Base-by-base conservation (phyloP, 305 asterid genomes). In the Solanum hybrid region DNA sequence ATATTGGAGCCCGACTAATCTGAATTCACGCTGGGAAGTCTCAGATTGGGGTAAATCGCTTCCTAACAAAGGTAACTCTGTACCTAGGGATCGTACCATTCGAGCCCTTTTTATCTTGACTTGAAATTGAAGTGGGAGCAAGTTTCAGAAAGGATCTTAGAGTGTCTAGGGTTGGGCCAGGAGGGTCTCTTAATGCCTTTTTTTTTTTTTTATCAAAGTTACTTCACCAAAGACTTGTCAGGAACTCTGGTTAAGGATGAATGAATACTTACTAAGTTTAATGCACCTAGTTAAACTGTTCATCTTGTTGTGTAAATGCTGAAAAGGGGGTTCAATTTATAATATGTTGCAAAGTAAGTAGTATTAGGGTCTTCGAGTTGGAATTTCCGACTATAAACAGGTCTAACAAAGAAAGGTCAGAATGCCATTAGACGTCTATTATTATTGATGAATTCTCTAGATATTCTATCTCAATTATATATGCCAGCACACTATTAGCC, bases 21-120 rank as follows among this genome's bases (percentile, higher is more conserved):
- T 61, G 6, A 61, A 61, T 22, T 61, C 12, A 61, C 26, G 0
- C 6, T 8, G 3, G 1, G 0, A 61, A 22, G 28, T 8, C 5
- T 61, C 12, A 61, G 0, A 22, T 22, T 22, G 11, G 26, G 26
- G 26, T 61, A 61, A 61, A 2, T 61, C 12, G 6, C 28, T 22
- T 61, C 6, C 6, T 20, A 1, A 0, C 69, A 18, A 61, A 22
- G 0, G 73, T 0, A 2, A 61, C 73, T 61, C 0, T 61, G 1
- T 61, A 61, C 73, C 0, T 61, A 0, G 12, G 71, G 26, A 61
- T 61, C 3, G 5, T 61, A 61, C 12, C 71, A 61, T 61, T 61
- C 1, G 5, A 61, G 71, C 67, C 2, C 0, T 51, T 51, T 51
- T 2, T 51, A 4, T 34, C 67, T 51, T 16, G 67, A 51, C 67